phyloP scores from a whole-genome alignment of 208 protist genomes.

The Trichomonas vaginalis region DNA sequence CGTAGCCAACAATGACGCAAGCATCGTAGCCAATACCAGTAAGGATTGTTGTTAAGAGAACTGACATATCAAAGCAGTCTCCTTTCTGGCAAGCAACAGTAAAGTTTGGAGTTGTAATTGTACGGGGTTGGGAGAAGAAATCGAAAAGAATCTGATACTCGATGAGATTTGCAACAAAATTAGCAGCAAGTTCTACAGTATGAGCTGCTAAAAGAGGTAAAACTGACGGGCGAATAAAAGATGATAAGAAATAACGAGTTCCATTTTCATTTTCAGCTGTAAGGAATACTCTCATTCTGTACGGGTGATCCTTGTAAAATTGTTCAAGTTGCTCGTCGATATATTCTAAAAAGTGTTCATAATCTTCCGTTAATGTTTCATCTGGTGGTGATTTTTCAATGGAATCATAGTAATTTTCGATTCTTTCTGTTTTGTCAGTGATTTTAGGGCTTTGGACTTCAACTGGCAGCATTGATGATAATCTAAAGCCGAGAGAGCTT shows the following conservation, averaged over 20 bases:
- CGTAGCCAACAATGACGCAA: background rate
- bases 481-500: background rate
- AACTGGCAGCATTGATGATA: background rate
- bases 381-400: background rate
- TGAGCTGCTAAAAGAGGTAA: background rate
- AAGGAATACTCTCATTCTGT: background rate
- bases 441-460: background rate
- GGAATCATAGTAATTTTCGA: background rate
- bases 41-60: background rate
- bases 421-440: background rate
- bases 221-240: background rate
- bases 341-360: background rate
- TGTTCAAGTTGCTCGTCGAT: background rate
- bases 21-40: constrained; percentile 1
- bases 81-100: background rate
- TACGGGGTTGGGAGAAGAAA: background rate
- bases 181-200: background rate
- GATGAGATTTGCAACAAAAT: background rate
- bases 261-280: constrained; percentile 2
- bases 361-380: background rate
- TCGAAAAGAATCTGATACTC: background rate
- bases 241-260: background rate
- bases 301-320: background rate
- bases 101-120: background rate
- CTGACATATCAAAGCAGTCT: background rate